Evolutionary conservation across 1,284 basidiomycete genomes (phyloP).

Genomic region (Ustilago loliicola): DNA sequence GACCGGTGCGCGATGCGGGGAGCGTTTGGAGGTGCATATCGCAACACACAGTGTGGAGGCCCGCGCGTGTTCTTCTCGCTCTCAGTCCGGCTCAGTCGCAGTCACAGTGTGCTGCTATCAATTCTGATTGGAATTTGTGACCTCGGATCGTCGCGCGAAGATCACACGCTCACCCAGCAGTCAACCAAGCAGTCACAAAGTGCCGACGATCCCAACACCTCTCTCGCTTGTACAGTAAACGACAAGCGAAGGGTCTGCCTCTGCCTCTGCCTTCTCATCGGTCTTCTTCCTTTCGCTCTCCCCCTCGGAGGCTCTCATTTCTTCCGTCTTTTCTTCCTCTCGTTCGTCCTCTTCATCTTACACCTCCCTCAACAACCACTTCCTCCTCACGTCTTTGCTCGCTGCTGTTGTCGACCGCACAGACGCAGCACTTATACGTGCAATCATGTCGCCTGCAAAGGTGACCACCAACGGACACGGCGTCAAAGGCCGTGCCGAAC

Average conservation of each 20-base stretch:
- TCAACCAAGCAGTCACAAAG: neutral
- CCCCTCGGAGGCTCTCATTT: neutral
- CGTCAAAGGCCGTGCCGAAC: constrained; percentile 16
- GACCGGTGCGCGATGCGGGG: constrained; percentile 18
- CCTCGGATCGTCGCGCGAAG: constrained; percentile 31
- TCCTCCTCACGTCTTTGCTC: constrained; percentile 3
- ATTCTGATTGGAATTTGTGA: constrained; percentile 11
- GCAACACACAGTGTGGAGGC: constrained; percentile 25
- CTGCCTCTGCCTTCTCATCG: neutral
- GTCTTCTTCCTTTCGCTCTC: neutral
- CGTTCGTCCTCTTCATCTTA: neutral
- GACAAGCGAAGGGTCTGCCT: constrained; percentile 4
- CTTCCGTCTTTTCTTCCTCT: neutral
- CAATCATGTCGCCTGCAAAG: constrained; percentile 32
- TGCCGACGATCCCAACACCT: neutral
- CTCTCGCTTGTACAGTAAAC: neutral
- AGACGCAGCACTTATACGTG: constrained; percentile 11
- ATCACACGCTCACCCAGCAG: constrained; percentile 10
- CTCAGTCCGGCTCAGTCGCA: neutral
- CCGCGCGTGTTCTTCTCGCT: constrained; percentile 10
- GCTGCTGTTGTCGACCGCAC: neutral
- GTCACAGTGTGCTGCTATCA: constrained; percentile 10
- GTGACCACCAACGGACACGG: constrained; percentile 32
- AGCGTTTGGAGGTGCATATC: constrained; percentile 6
- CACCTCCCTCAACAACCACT: neutral